Evolutionary conservation across 352 stramenopile species (phyloP).

Genomic region (Phytophthora hybrid): DNA sequence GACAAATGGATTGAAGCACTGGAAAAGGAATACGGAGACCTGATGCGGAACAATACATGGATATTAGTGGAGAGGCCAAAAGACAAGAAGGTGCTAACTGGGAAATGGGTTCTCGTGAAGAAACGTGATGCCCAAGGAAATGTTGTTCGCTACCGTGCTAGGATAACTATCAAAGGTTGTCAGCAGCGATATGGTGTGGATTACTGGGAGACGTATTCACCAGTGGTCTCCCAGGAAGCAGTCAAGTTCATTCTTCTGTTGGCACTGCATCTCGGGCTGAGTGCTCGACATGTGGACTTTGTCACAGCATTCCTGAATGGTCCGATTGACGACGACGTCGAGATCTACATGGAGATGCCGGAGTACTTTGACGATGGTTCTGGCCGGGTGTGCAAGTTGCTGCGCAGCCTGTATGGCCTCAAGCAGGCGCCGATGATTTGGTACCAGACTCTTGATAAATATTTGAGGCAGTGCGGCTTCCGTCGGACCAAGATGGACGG

Average conservation of each 20-base stretch:
- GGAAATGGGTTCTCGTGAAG: constrained; percentile 4
- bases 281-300: too few relatives aligned
- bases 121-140: neutral
- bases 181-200: constrained; percentile 2
- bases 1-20: constrained; percentile 8
- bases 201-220: constrained; percentile 19
- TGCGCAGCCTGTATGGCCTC: too few relatives aligned
- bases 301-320: neutral
- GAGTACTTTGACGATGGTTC: constrained; percentile 17
- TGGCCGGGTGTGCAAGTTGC: too few relatives aligned
- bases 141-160: neutral
- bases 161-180: constrained; percentile 15
- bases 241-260: neutral
- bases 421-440: neutral
- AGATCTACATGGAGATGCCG: constrained; percentile 21
- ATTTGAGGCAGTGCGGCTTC: constrained; percentile 9
- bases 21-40: constrained; percentile 1
- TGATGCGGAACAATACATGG: constrained; percentile 11
- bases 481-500: constrained; percentile 13
- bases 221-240: neutral
- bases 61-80: neutral
- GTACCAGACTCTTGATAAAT: constrained; percentile 16
- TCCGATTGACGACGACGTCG: constrained; percentile 3
- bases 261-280: too few relatives aligned
- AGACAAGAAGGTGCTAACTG: neutral